Evolutionary conservation across 2,329 filamentous ascomycete species (phyloP).

Genomic region (Aaosphaeria pasadenensis): DNA sequence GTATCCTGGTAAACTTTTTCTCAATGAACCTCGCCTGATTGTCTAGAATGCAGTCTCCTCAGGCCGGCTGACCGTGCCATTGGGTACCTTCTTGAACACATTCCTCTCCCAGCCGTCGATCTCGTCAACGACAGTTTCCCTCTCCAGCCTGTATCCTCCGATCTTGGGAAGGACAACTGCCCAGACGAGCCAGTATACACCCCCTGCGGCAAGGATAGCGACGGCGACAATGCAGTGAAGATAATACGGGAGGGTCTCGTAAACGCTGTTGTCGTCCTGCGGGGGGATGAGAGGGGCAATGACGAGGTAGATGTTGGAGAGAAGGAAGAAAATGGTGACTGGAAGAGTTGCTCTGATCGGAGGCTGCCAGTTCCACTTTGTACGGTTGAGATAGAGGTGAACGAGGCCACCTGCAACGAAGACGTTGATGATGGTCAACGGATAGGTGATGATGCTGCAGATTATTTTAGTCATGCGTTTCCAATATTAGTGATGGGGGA

Average conservation of each 20-base stretch:
- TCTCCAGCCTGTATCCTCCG: conserved; percentile 36
- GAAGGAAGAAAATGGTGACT: conserved; percentile 51
- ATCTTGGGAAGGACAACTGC: conserved; percentile 47
- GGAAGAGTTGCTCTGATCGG: conserved; percentile 50
- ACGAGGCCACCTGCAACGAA: conserved; percentile 50
- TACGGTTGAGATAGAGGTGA: conserved; percentile 43
- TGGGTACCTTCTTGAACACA: conserved; percentile 29
- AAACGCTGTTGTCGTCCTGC: conserved; percentile 47
- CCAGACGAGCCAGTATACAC: conserved; percentile 53
- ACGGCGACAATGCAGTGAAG: conserved; percentile 54
- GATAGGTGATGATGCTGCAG: conserved; percentile 60
- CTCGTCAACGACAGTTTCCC: conserved; percentile 30
- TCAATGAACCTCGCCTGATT: too few species aligned
- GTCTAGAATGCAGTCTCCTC: too few species aligned
- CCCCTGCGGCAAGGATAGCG: conserved; percentile 49
- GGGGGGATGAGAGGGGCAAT: conserved; percentile 53
- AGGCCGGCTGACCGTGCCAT: neutral
- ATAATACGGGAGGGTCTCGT: conserved; percentile 52
- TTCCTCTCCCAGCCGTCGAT: conserved; percentile 41
- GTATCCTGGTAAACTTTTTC: too few species aligned
- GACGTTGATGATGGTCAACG: conserved; percentile 55
- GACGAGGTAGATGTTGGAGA: conserved; percentile 53
- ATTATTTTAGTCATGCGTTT: neutral
- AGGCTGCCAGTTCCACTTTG: conserved; percentile 47
- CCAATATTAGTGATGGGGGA: too few species aligned